Evolutionary conservation across 441 rosid species (phyloP).

Genomic region (Dalechampia spathulata): DNA sequence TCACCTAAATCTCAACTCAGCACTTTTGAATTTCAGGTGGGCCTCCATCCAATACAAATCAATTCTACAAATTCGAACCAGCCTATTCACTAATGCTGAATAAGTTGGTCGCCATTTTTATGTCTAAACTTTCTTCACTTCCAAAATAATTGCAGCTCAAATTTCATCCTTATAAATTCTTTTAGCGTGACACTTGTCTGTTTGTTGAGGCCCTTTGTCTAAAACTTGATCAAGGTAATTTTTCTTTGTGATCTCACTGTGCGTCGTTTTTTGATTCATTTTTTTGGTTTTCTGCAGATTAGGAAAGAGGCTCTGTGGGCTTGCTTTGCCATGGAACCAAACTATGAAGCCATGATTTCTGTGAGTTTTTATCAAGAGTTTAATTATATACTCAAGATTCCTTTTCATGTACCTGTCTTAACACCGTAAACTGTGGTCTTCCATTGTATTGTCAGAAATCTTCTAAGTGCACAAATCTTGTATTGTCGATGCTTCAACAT

Average conservation of each 20-base stretch:
- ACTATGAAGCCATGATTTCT: slow-evolving; percentile 72
- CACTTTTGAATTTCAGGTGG: neutral
- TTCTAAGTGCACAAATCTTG: neutral
- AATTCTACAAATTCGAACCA: neutral
- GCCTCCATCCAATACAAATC: neutral
- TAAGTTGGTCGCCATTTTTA: neutral
- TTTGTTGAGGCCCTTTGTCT: neutral
- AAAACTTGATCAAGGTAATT: neutral
- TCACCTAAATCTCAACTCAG: neutral
- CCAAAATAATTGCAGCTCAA: neutral
- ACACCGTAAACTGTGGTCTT: neutral
- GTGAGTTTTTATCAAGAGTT: slow-evolving; percentile 29
- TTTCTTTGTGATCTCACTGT: neutral
- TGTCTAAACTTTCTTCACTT: neutral
- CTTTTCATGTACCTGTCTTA: neutral
- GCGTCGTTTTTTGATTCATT: neutral
- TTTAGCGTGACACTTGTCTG: neutral
- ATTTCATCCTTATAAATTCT: neutral
- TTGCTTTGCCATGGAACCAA: slow-evolving; percentile 85
- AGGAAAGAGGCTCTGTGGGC: slow-evolving; percentile 97
- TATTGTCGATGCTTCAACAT: neutral
- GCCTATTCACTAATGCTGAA: neutral
- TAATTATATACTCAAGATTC: neutral
- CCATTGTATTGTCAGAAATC: neutral
- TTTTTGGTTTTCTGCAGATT: slow-evolving; percentile 38